Evolutionary conservation across 352 stramenopile species (phyloP), one percentile per base, ranked within the genome.

Genomic region (Phytophthora citricola): DNA sequence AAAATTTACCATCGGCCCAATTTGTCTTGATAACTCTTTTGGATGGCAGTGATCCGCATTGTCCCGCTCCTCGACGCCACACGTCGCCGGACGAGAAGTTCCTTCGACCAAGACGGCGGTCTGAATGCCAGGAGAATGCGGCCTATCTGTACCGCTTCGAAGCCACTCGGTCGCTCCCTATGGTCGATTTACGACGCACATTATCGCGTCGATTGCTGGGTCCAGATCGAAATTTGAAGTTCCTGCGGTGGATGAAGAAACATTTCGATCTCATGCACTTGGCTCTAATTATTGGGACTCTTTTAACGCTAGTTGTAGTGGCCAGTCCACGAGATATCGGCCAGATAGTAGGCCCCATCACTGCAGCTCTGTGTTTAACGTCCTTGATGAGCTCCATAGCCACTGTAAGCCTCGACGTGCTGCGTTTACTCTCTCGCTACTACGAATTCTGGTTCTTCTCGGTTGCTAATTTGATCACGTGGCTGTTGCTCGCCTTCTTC

Each of bases 361-460:
- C 59, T 46, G 53, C 53, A 6, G 5, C 41, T 8, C n/a, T 69
- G 15, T 62, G 53, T 12, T 46, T 70, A 3, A 63, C 64, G 34
- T 54, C 59, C 3, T 43, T 63, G 5, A 39, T 61, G 9, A 66
- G 69, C 29, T 69, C 71, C 3, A 56, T 63, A 29, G 46, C 53
- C 5, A 83, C 70, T 39, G 63, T 73, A 10, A 75, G 71, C 14
- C 44, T 62, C 49, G 71, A 79, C 36, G 66, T 80, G 53, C 10
- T 75, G n/a, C 31, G 22, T n/a, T 55, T 76, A 11, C 48, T 79
- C 8, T 15, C 61, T 2, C 46, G 41, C 10, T 51, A 80, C 17
- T 79, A 74, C 58, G 75, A 83, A 11, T 83, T 78, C 38, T 83
- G 75, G 71, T 83, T 79, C 54, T 83, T 83, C 47, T 70, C 71